Base-by-base conservation (phyloP, 1,284 basidiomycete species). In the Quambalaria eucalypti region DNA sequence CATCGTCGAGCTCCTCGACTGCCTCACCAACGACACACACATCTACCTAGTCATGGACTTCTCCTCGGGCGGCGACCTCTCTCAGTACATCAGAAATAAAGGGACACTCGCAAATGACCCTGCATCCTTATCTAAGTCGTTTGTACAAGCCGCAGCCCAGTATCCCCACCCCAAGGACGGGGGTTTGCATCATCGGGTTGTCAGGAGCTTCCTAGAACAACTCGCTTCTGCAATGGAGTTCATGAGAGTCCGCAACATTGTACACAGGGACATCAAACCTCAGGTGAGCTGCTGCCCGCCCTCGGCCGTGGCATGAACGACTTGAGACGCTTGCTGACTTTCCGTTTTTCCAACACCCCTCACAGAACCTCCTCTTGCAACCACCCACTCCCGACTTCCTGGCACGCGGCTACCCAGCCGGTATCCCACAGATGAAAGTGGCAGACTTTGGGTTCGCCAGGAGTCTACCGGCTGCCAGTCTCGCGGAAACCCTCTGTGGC, bases 1-100 rank as follows among this genome's bases (percentile, higher is more conserved):
- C 78, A 88, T 99, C 55, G 96, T 95, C 28, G 85, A 86, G 64
- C 82, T 98, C 25, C 84, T 90, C 54, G 90, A 97, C 74, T 95
- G 96, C 69, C 84, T 97, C 59, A 88, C 90, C 72, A 89, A 89
- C 28, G 88, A 92, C 66, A 83, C 84, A 55, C 85, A 93, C 76
- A 96, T 98, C 74, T 96, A 96, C 79, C 84, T 99, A 54, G 87
- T 99, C 73, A 98, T 98, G 87, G 91, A 93, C 70, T 97, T 85
- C 77, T 97, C 93, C 77, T 85, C 90, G 0, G 91, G 90, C 2
- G 91, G 91, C 12, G 95, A 99, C 77, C 83, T 99, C 44, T 90
- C 90, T 0, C 84, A 90, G 66, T 97, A 97, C 76, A 93, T 98
- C 80, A 90, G 33, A 9, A 51, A 23, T 16, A 28, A 28, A 28